Evolutionary conservation across 352 stramenopile genomes (phyloP).

Genomic region (Phytopythium vexans): DNA sequence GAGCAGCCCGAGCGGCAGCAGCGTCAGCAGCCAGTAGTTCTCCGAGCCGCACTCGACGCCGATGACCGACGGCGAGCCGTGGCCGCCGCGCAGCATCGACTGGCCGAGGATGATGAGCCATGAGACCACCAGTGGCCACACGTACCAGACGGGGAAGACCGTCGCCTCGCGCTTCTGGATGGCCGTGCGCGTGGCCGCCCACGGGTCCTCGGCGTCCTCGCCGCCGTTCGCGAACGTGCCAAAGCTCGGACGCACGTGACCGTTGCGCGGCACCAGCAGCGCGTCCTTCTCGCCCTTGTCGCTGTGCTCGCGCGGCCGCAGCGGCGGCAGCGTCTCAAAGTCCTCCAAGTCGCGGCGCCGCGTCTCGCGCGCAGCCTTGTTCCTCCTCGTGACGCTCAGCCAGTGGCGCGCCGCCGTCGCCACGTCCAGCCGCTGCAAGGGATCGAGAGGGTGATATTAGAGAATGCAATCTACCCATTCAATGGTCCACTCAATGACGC

Average conservation of each 20-base stretch:
- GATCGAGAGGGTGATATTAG: not conserved
- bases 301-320: conserved; percentile 11
- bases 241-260: conserved; percentile 17
- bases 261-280: conserved; percentile 12
- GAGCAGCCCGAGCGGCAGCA: conserved; percentile 79
- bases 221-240: conserved; percentile 27
- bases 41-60: conserved; percentile 92
- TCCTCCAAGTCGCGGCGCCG: conserved; percentile 55
- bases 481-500: too few relatives aligned
- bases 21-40: conserved; percentile 92
- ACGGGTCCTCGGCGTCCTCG: conserved; percentile 29
- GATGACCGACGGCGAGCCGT: conserved; percentile 70
- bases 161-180: conserved; percentile 50
- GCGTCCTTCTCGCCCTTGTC: conserved; percentile 9
- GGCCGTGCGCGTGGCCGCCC: conserved; percentile 28
- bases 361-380: conserved; percentile 44
- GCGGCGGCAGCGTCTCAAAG: conserved; percentile 51
- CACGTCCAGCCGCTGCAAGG: conserved; percentile 58
- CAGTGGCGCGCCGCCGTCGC: conserved; percentile 56
- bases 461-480: too few relatives aligned
- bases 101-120: conserved; percentile 76
- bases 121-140: conserved; percentile 51
- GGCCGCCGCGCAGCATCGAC: conserved; percentile 67
- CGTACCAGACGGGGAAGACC: conserved; percentile 52
- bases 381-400: conserved; percentile 57